phyloP scores from a whole-genome alignment of 1,284 basidiomycete genomes.

The Malassezia vespertilionis region DNA sequence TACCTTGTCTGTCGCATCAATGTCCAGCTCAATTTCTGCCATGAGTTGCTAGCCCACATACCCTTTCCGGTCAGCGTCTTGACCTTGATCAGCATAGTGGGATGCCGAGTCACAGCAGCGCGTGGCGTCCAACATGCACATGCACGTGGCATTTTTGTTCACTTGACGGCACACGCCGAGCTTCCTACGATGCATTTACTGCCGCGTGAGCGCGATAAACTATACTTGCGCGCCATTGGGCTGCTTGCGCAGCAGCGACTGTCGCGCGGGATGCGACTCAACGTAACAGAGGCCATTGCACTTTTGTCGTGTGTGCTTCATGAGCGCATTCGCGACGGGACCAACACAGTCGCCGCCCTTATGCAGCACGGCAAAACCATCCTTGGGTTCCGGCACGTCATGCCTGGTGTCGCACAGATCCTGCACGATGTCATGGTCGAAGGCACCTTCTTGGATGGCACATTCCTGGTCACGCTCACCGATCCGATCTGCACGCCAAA shows the following conservation, averaged over 20 bases:
- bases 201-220: constrained; percentile 43
- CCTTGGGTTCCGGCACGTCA: constrained; percentile 79
- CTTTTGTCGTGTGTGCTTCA: constrained; percentile 84
- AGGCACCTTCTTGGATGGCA: constrained; percentile 40
- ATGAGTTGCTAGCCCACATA: constrained; percentile 45
- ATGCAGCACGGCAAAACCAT: constrained; percentile 67
- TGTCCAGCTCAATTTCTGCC: constrained; percentile 81
- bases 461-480: constrained; percentile 52
- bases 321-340: constrained; percentile 87
- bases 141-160: background rate
- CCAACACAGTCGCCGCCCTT: constrained; percentile 71
- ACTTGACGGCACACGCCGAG: background rate
- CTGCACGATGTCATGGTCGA: constrained; percentile 48
- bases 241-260: constrained; percentile 82
- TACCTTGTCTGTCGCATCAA: constrained; percentile 81
- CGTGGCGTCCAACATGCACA: no score
- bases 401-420: constrained; percentile 54
- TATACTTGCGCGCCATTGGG: constrained; percentile 36
- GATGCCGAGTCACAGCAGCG: background rate
- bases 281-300: constrained; percentile 75
- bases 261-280: constrained; percentile 75
- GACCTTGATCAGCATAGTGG: constrained; percentile 44
- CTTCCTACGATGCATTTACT: constrained; percentile 38
- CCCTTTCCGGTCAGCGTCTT: constrained; percentile 87
- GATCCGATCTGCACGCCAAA: constrained; percentile 66